Evolutionary conservation across 78 protist species (phyloP), one percentile per base, ranked within the genome.

Genomic region (Emiliania huxleyi): DNA sequence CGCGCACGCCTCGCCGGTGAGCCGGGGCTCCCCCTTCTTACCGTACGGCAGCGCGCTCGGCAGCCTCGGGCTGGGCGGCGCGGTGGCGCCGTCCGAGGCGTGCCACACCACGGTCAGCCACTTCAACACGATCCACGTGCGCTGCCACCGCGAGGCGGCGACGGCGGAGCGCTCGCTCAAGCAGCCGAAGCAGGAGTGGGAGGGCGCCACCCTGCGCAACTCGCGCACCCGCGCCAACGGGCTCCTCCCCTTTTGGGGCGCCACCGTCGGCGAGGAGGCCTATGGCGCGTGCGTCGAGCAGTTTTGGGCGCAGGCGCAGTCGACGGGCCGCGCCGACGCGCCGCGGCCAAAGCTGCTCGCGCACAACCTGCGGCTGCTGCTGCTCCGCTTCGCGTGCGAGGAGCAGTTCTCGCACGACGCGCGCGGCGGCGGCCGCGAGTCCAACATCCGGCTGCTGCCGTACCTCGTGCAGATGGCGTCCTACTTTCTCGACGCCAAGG

Each of bases 121-220:
- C 77, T 96, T 97, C 96, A 95, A 97, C 91, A 62, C 90, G 42
- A 91, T 97, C 40, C 98, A 97, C 89, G 87, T 85, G 71, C 25
- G 56, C 44, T 97, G 98, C 95, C 98, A 97, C 94, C 42, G 88
- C 52, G 96, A 97, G 75, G 97, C 98, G 1, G 79, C 96, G 44
- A 91, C 91, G 35, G 97, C 96, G 4, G 97, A 96, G 87, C 69
- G 94, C 33, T 12, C 73, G 19, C 75, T 43, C 56, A 43, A 48
- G 89, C 40, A n/a, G 6, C 79, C 45, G 89, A 95, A 96, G 94
- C 83, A 79, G 40, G 98, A 97, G 46, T 97, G 98, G 98, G 98
- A 95, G 43, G 98, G 97, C 22, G 98, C 98, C 26, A 90, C 96
- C 15, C 84, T 97, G 29, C 96, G 98, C 84, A 97, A 97, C 94